A percentile compares a stretch with the other conserved stretches of the same genome.
Evolutionary conservation across 23 red algal genomes (phyloP).

Genomic region (Chondrus crispus): DNA sequence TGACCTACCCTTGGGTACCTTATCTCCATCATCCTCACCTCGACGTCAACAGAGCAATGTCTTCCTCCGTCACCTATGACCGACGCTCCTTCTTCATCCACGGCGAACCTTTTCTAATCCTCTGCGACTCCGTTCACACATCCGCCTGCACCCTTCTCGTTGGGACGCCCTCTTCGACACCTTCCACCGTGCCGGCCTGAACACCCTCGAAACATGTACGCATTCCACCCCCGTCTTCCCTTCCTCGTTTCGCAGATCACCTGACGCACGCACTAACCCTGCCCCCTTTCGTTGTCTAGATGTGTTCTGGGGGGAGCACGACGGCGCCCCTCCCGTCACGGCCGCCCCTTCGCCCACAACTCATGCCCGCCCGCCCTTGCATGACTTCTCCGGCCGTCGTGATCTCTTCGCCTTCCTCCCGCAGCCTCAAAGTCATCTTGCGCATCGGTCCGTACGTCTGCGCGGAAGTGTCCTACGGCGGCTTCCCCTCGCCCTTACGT

Average conservation of each 20-base stretch:
- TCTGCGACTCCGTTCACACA: slow-evolving; percentile 86
- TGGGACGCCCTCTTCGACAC: slow-evolving; percentile 71
- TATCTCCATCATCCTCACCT: too few species aligned
- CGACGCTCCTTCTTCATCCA: slow-evolving; percentile 26
- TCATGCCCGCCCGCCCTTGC: too few species aligned
- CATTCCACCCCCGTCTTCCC: too few species aligned
- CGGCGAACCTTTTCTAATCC: slow-evolving; percentile 53
- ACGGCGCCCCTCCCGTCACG: neutral
- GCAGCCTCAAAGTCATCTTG: slow-evolving; percentile 70
- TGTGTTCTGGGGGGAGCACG: slow-evolving; percentile 69
- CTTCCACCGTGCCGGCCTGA: slow-evolving; percentile 70
- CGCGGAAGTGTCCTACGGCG: slow-evolving; percentile 82
- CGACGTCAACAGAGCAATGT: neutral
- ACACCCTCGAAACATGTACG: slow-evolving; percentile 91
- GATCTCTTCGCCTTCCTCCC: slow-evolving; percentile 77
- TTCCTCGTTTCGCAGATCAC: too few species aligned
- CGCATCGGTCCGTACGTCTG: slow-evolving; percentile 94
- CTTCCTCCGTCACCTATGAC: slow-evolving; percentile 45
- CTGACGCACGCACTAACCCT: too few species aligned
- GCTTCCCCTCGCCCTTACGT: slow-evolving; percentile 73
- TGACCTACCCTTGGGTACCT: too few species aligned
- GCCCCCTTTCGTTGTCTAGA: too few species aligned
- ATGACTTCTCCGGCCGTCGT: slow-evolving; percentile 53
- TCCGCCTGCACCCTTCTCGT: slow-evolving; percentile 62
- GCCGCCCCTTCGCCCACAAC: too few species aligned